These are phyloP conservation scores for Achaetomium macrosporum DNA, from an alignment of 2,329 filamentous ascomycete genomes.

Conservation along the genomic window DNA sequence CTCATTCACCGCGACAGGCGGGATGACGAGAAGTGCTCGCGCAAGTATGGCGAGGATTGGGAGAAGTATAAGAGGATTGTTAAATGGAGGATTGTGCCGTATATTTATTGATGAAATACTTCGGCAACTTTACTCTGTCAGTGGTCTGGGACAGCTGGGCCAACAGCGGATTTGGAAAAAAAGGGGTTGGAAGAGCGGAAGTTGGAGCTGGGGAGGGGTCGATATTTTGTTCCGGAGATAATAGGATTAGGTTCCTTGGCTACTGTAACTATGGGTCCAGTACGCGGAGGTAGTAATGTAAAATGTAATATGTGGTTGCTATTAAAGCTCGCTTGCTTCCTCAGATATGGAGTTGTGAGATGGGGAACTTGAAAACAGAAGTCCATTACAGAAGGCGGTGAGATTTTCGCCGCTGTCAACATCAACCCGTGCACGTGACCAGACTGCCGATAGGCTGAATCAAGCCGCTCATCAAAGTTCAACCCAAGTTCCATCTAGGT, in stretches of 20 bases:
- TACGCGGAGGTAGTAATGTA: background rate
- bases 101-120: conserved; percentile 59
- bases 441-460: too few relatives aligned
- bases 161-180: background rate
- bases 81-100: conserved; percentile 74
- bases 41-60: conserved; percentile 93
- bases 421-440: too few relatives aligned
- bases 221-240: background rate
- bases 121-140: background rate
- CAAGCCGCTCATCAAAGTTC: too few relatives aligned
- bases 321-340: background rate
- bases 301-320: background rate
- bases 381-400: too few relatives aligned
- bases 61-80: conserved; percentile 80
- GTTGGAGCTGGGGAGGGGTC: background rate
- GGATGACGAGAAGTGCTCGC: conserved; percentile 84
- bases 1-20: conserved; percentile 79
- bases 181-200: background rate
- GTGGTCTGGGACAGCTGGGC: background rate
- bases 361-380: too few relatives aligned
- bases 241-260: background rate
- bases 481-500: too few relatives aligned
- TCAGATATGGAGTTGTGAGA: too few relatives aligned
- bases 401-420: too few relatives aligned
- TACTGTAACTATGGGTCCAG: too few relatives aligned